Conservation (phyloP, 2,329 filamentous ascomycete species). For the Cladophialophora carrionii region DNA sequence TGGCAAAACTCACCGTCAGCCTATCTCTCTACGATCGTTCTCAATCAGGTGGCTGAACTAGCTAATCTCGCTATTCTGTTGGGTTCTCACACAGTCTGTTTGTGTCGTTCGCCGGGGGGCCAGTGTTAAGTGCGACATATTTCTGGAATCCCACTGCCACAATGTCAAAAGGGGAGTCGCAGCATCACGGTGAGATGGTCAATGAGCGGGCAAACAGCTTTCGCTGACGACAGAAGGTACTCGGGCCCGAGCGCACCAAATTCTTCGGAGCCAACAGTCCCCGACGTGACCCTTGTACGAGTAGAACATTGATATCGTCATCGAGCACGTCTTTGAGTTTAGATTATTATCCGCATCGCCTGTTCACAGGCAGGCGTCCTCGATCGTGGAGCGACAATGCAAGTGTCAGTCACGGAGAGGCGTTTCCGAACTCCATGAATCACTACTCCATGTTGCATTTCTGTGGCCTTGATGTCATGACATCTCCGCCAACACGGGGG, state of each 20-base stretch:
- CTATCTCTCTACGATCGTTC: neutral
- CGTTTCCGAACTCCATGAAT: constrained; percentile 5
- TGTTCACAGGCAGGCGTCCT: neutral
- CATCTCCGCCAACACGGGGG: neutral
- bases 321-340: neutral
- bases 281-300: neutral
- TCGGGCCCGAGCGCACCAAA: neutral
- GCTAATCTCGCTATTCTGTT: neutral
- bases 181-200: neutral
- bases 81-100: neutral
- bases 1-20: neutral
- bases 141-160: neutral
- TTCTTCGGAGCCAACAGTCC: neutral
- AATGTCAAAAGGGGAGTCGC: neutral
- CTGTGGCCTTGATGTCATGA: constrained; percentile 15
- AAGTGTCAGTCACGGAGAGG: neutral
- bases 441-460: neutral
- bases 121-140: neutral
- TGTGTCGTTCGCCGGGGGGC: neutral
- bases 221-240: neutral
- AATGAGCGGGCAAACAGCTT: neutral
- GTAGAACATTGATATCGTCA: neutral
- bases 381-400: constrained; percentile 12
- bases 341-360: neutral
- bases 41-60: neutral